phyloP scores from a whole-genome alignment of 495 filamentous ascomycete genomes.

The Aspergillus diversus region DNA sequence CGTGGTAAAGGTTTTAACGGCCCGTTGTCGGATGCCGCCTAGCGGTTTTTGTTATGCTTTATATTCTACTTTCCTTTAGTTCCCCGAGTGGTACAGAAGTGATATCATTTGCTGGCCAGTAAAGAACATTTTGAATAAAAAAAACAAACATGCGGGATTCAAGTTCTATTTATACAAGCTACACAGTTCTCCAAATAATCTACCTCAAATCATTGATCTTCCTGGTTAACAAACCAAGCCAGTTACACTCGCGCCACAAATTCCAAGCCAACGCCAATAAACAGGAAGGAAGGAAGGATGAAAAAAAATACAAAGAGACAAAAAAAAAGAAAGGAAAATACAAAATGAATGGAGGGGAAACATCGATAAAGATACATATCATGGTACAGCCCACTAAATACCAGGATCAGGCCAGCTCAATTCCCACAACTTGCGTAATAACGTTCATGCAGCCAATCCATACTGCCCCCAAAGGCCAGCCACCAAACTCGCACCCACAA shows the following conservation, averaged over 20 bases:
- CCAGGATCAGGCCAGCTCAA: neutral
- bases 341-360: neutral
- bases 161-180: too few species aligned
- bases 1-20: neutral
- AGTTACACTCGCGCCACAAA: too few species aligned
- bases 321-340: neutral
- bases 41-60: neutral
- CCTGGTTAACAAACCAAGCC: too few species aligned
- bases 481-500: conserved; percentile 8
- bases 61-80: too few species aligned
- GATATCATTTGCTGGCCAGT: neutral
- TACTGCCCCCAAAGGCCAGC: conserved; percentile 17
- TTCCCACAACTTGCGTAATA: neutral
- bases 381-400: neutral
- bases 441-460: neutral
- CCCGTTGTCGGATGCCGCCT: neutral
- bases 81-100: neutral
- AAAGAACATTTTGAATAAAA: too few species aligned
- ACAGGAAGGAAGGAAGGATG: too few species aligned
- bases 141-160: too few species aligned
- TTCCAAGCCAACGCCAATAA: too few species aligned
- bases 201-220: too few species aligned
- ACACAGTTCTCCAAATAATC: too few species aligned
- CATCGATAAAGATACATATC: neutral
- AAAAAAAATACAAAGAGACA: neutral